These are phyloP conservation scores for Colletotrichum acutatum DNA, from an alignment of 2,329 filamentous ascomycete species.

Conservation along the genomic window DNA sequence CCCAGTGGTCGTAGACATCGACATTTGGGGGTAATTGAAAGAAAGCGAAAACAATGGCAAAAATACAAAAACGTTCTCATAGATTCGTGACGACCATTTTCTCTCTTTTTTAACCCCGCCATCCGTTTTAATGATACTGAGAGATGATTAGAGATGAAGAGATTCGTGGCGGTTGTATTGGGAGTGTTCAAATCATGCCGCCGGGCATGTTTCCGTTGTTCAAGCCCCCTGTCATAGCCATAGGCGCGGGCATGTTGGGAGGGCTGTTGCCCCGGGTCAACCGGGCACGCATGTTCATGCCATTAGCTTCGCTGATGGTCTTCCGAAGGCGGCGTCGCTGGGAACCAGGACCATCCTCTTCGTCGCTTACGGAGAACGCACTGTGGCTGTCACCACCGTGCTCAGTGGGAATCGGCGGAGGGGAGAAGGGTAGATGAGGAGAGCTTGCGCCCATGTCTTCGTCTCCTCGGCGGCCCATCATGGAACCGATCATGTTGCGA, in stretches of 20 bases:
- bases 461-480: constrained; percentile 49
- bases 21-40: neutral
- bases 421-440: constrained; percentile 44
- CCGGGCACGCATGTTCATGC: constrained; percentile 44
- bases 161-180: neutral
- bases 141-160: constrained; percentile 7
- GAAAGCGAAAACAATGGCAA: constrained; percentile 3
- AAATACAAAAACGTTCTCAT: constrained; percentile 26
- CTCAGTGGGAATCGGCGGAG: neutral
- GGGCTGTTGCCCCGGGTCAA: constrained; percentile 40
- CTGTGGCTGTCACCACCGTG: constrained; percentile 39
- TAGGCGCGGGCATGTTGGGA: constrained; percentile 40
- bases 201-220: constrained; percentile 48
- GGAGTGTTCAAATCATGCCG: constrained; percentile 56
- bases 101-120: constrained; percentile 1
- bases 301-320: constrained; percentile 52
- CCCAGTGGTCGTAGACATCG: neutral
- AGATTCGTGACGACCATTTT: constrained; percentile 34
- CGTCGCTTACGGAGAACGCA: constrained; percentile 47
- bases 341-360: constrained; percentile 49
- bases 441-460: constrained; percentile 45
- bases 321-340: constrained; percentile 56
- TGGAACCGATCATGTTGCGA: constrained; percentile 53
- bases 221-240: constrained; percentile 43
- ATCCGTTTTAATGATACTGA: constrained; percentile 6